Evolutionary conservation across 2,329 filamentous ascomycete species (phyloP), one percentile per base, ranked within the genome.

Genomic region (Penicillium crustosum): DNA sequence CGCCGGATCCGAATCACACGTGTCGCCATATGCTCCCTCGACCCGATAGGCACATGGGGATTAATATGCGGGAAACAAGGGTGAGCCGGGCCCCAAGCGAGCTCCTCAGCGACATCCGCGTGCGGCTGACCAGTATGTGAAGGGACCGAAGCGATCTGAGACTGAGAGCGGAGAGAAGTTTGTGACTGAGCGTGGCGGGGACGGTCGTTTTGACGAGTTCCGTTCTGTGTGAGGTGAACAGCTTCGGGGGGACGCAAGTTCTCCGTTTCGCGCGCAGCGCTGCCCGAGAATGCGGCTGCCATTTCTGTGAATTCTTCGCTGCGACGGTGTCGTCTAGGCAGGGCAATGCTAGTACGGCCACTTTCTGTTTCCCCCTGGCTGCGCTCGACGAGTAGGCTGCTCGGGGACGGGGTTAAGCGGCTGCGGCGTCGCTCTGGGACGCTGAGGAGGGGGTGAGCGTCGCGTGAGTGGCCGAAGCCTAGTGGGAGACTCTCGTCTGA

Each of bases 31-130:
- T 91, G 91, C 63, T 95, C 86, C 15, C 84, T 81, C 8, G 91
- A 95, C 56, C 87, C 81, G 12, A 90, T 72, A 0, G 93, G 87
- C 6, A 97, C 93, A 73, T 99, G 93, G 0, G 93, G 90, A 70
- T 97, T 97, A 39, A 91, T 79, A 70, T 97, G 94, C 49, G 94
- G 94, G 71, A 88, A 97, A 74, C 94, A 99, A 5, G 94, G 93
- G 73, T 99, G 94, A 41, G 89, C 86, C 15, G 93, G 92, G 0
- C 94, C 93, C 94, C 94, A 99, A 75, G 91, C 86, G 51, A 91
- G 86, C 61, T 89, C 89, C 53, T 87, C 81, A 29, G 86, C 87
- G 23, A 84, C 82, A 49, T 87, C 83, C 4, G 71, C 70, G 19
- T 73, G 68, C 57, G 66, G 61, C 38, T 68, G 66, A 29, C 67